Percentiles rank a stretch among this genome's conserved stretches.
Evolutionary conservation across 2,329 filamentous ascomycete species (phyloP).

Genomic region (Penicillium brevicompactum): DNA sequence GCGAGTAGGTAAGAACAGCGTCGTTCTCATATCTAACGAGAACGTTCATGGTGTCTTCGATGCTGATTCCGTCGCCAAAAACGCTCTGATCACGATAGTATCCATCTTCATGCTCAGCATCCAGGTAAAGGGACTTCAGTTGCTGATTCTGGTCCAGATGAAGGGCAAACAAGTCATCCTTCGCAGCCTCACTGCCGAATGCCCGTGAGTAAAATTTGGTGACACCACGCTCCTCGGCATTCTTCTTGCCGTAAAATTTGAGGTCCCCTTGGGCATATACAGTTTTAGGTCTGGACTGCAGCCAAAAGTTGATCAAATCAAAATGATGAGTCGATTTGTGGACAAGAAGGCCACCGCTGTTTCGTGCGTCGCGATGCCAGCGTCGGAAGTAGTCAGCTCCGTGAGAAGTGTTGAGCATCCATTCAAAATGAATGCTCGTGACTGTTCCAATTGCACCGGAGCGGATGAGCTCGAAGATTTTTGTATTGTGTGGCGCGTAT

Average conservation of each 20-base stretch:
- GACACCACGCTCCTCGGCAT: constrained; percentile 59
- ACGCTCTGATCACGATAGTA: constrained; percentile 66
- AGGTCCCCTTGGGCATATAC: constrained; percentile 63
- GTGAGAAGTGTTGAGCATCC: constrained; percentile 64
- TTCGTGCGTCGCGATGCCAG: constrained; percentile 64
- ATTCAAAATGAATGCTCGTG: constrained; percentile 63
- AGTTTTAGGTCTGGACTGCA: constrained; percentile 56
- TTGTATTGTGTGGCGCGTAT: constrained; percentile 67
- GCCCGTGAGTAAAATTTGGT: constrained; percentile 55
- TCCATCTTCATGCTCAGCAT: constrained; percentile 64
- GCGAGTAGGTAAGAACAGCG: constrained; percentile 60
- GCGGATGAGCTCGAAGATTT: constrained; percentile 56
- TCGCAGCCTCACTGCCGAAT: constrained; percentile 54
- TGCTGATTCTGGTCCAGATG: constrained; percentile 56
- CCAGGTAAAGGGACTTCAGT: constrained; percentile 61
- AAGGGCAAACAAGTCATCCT: constrained; percentile 61
- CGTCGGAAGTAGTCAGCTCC: constrained; percentile 66
- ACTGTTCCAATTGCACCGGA: constrained; percentile 60
- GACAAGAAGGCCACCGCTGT: constrained; percentile 61
- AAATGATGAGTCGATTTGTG: constrained; percentile 68
- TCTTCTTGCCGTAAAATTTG: constrained; percentile 63
- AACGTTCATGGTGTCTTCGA: constrained; percentile 66
- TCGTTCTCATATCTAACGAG: constrained; percentile 60
- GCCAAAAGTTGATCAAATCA: constrained; percentile 66
- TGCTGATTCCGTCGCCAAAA: constrained; percentile 65